Evolutionary conservation across 2,329 filamentous ascomycete species (phyloP).

Genomic region (Apiospora pterosperma): DNA sequence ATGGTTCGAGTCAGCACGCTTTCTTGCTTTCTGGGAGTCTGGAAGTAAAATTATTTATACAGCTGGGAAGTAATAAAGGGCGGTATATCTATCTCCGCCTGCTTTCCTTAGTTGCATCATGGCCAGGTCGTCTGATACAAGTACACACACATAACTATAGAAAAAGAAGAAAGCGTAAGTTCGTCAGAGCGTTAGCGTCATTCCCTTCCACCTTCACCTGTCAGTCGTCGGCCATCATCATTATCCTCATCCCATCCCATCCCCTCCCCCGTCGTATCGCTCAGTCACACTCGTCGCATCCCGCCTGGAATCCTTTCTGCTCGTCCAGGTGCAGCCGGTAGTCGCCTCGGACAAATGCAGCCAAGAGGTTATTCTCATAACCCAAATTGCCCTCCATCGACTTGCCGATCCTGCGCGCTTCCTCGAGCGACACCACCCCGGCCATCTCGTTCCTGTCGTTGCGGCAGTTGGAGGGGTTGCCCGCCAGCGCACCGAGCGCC

Average conservation of each 20-base stretch:
- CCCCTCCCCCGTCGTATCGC: not conserved
- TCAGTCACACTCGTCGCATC: not conserved
- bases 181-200: slow-evolving; percentile 1
- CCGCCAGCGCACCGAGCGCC: slow-evolving; percentile 31
- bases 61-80: not conserved
- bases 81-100: not conserved
- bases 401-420: slow-evolving; percentile 14
- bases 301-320: not conserved
- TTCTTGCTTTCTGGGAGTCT: not conserved
- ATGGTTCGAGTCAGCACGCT: not conserved
- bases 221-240: not conserved
- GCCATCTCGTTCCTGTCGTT: slow-evolving; percentile 28
- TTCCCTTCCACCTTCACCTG: not conserved
- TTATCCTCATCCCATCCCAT: not conserved
- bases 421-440: slow-evolving; percentile 24
- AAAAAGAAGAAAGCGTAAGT: not conserved
- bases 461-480: slow-evolving; percentile 12
- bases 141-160: not conserved
- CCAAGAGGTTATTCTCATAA: slow-evolving; percentile 17
- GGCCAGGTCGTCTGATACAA: not conserved
- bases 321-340: slow-evolving; percentile 5
- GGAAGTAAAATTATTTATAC: not conserved
- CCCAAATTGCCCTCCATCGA: slow-evolving; percentile 15
- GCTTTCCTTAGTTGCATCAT: not conserved
- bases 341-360: slow-evolving; percentile 9